Conservation (phyloP, 2,329 filamentous ascomycete genomes). For the Neonectria coccinea region DNA sequence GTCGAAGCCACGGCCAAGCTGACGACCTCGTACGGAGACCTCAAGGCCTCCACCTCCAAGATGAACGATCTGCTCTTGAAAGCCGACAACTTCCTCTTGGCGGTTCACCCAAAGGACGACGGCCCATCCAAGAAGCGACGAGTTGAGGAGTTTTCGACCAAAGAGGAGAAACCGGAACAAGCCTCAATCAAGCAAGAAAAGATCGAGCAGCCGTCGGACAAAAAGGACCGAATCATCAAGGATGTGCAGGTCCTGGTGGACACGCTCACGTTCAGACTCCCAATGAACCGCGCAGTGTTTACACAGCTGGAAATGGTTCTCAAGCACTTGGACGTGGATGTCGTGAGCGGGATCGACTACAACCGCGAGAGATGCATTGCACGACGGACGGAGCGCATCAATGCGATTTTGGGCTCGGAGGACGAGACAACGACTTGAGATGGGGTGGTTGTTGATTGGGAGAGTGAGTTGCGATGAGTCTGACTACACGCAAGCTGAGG, state of each 20-base stretch:
- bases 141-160: not conserved
- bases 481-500: not conserved
- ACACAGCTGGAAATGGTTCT: slow-evolving; percentile 6
- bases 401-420: slow-evolving; percentile 14
- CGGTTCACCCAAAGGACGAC: not conserved
- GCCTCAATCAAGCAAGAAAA: not conserved
- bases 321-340: not conserved
- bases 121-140: slow-evolving; percentile 8
- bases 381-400: slow-evolving; percentile 20
- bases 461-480: not conserved
- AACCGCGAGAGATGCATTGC: slow-evolving; percentile 5
- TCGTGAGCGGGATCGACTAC: slow-evolving; percentile 2
- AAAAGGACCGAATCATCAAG: not conserved
- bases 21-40: not conserved
- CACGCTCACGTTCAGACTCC: not conserved
- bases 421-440: not conserved
- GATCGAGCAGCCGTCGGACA: not conserved
- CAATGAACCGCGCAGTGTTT: not conserved
- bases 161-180: not conserved
- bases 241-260: slow-evolving; percentile 9
- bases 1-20: not conserved
- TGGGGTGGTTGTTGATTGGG: not conserved
- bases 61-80: not conserved
- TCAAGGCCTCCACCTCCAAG: not conserved
- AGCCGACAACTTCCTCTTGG: not conserved